These are phyloP conservation scores for Sarocladium kiliense DNA, from an alignment of 2,329 filamentous ascomycete species.

Conservation along the genomic window DNA sequence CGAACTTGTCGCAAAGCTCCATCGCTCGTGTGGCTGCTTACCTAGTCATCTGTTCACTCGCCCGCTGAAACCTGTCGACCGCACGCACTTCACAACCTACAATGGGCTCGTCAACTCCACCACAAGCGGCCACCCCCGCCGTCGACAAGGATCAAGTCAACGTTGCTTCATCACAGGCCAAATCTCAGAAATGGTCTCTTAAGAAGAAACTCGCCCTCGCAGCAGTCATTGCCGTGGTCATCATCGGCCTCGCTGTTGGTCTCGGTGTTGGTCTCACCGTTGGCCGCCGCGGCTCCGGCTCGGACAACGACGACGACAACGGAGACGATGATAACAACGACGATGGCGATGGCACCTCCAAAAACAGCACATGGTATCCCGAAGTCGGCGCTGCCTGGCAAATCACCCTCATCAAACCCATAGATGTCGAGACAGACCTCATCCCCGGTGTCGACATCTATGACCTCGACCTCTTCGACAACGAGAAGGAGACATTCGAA, in stretches of 20 bases:
- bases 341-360: constrained; percentile 16
- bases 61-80: no score
- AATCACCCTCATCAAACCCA: constrained; percentile 47
- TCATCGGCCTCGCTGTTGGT: constrained; percentile 46
- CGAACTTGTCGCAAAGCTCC: no score
- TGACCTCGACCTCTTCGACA: constrained; percentile 53
- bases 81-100: no score
- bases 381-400: constrained; percentile 52
- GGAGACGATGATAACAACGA: constrained; percentile 13
- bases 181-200: constrained; percentile 16
- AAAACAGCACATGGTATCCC: constrained; percentile 43
- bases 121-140: neutral
- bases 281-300: constrained; percentile 19
- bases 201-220: constrained; percentile 24
- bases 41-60: no score
- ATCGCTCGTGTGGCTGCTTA: no score
- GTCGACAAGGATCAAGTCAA: neutral
- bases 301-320: constrained; percentile 15
- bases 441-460: constrained; percentile 45
- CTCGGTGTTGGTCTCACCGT: constrained; percentile 49
- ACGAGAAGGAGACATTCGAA: constrained; percentile 34
- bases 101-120: neutral
- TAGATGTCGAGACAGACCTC: constrained; percentile 31
- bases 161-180: neutral
- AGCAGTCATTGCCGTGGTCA: constrained; percentile 18